Evolutionary conservation across 352 stramenopile genomes (phyloP), one percentile per base, ranked within the genome.

Genomic region (Peronospora destructor): DNA sequence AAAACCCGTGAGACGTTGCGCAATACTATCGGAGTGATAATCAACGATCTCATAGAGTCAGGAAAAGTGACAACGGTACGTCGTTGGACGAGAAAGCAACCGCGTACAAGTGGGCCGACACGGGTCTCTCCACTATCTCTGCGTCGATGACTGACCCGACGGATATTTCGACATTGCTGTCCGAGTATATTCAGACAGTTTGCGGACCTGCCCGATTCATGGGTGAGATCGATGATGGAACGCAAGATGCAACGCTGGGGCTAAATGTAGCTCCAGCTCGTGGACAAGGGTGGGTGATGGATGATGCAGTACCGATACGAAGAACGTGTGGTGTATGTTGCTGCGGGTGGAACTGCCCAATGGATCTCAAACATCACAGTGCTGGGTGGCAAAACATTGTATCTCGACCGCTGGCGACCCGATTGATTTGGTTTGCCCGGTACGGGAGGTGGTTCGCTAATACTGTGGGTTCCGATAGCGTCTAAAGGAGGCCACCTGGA

Each of bases 391-490:
- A 80, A 76, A 44, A 81, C 68, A 1, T 39, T 85, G 59, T 85
- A 85, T 57, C 48, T 85, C 37, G 73, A 85, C 38, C 73, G 73
- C n/a, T 85, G 71, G 73, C 73, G 73, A 32, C 69, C 66, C 7
- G 67, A 57, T n/a, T 65, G 79, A 29, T 30, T 80, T 1, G 61
- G 59, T 14, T 30, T 85, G 8, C 60, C 68, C 12, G 61, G 61
- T 11, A 62, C 46, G 9, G 65, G 68, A 17, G 68, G 73, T 14
- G 71, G 73, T 10, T 83, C 73, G 34, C 60, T 85, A 1, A 8
- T 73, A 26, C 36, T 79, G n/a, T 85, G 73, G 73, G 38, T 85
- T 10, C 65, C 71, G 0, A 68, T 60, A 26, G 57, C 61, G n/a
- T 64, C 59, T 0, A 29, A 53, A 16, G 65, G 68, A 3, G 70